Evolutionary conservation across 345 rosid genomes (phyloP).

Genomic region (Brassica carinata): DNA sequence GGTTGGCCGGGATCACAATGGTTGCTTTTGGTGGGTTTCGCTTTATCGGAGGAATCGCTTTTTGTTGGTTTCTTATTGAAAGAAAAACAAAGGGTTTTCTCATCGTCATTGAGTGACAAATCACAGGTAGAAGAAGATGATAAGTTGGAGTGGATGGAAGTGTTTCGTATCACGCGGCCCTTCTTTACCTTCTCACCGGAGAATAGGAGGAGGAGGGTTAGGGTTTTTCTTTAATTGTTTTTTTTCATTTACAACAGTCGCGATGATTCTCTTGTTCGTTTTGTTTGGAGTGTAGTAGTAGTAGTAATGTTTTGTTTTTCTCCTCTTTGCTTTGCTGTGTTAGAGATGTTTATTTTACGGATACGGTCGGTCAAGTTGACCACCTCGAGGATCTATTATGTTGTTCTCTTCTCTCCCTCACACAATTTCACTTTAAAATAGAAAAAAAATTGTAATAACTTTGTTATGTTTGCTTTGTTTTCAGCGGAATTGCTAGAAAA

Average conservation of each 20-base stretch:
- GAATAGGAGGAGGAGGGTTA: constrained; percentile 27
- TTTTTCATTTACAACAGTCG: neutral
- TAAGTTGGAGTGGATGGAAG: constrained; percentile 62
- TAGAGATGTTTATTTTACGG: constrained; percentile 70
- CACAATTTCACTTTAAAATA: neutral
- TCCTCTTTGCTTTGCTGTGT: neutral
- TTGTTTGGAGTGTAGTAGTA: no score
- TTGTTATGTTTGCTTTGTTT: neutral
- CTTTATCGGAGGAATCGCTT: no score
- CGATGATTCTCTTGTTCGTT: no score
- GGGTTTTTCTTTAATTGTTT: neutral
- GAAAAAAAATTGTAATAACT: neutral
- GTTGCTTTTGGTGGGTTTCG: no score
- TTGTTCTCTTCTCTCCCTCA: neutral
- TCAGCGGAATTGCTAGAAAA: constrained; percentile 63
- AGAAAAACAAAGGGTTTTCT: no score
- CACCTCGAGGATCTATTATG: constrained; percentile 66
- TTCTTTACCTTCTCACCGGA: constrained; percentile 73
- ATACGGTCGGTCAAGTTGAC: constrained; percentile 55
- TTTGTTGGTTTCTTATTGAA: no score
- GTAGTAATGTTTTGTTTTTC: neutral
- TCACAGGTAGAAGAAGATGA: constrained; percentile 33
- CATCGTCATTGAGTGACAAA: no score
- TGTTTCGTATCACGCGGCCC: constrained; percentile 78
- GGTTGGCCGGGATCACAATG: no score